phyloP scores from a whole-genome alignment of 2,329 filamentous ascomycete species.

The Fusarium xyrophilum region DNA sequence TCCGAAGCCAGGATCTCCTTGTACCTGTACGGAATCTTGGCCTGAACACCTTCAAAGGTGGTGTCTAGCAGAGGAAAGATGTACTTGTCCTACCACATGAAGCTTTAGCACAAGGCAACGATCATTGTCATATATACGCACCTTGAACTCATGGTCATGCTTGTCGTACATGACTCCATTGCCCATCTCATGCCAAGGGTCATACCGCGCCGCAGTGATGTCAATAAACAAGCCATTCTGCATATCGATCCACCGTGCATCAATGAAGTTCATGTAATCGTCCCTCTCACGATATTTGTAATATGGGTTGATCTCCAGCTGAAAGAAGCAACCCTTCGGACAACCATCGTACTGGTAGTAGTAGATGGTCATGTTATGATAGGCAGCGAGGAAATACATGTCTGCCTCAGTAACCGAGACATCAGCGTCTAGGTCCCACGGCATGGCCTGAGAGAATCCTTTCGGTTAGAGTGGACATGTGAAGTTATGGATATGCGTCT shows the following conservation, averaged over 20 bases:
- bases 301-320: conserved; percentile 58
- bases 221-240: conserved; percentile 57
- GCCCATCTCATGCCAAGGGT: conserved; percentile 52
- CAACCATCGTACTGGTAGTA: conserved; percentile 52
- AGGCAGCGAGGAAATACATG: conserved; percentile 68
- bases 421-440: conserved; percentile 80
- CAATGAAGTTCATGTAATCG: conserved; percentile 53
- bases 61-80: conserved; percentile 74
- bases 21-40: conserved; percentile 70
- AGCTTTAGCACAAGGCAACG: not conserved
- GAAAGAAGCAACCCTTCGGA: conserved; percentile 51
- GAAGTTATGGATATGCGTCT: not conserved
- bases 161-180: conserved; percentile 59
- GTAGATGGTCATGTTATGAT: conserved; percentile 67
- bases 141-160: conserved; percentile 58
- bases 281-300: conserved; percentile 48
- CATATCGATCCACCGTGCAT: conserved; percentile 59
- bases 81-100: conserved; percentile 55
- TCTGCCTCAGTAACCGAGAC: conserved; percentile 74
- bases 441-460: conserved; percentile 62
- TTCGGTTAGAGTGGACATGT: conserved; percentile 1
- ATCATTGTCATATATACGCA: conserved; percentile 39
- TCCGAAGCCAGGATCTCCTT: conserved; percentile 64
- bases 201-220: conserved; percentile 59
- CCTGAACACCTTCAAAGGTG: conserved; percentile 70